A percentile compares a stretch with the other conserved stretches of the same genome.
Evolutionary conservation across 306 rosid species (phyloP).

Genomic region (Cercis canadensis): DNA sequence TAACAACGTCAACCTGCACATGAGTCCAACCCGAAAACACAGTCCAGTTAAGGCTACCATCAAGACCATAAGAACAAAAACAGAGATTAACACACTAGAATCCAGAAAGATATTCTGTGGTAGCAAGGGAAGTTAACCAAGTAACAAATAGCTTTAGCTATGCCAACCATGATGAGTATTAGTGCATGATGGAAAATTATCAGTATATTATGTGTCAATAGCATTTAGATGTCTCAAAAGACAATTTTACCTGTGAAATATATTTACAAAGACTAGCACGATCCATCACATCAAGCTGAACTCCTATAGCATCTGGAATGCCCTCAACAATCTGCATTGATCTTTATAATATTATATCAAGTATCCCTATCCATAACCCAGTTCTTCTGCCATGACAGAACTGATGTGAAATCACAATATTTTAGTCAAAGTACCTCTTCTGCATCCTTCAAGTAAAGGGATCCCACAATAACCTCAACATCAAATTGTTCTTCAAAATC

Average conservation of each 20-base stretch:
- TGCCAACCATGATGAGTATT: constrained; percentile 16
- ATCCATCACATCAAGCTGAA: constrained; percentile 83
- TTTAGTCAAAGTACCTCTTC: constrained; percentile 67
- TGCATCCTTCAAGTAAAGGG: constrained; percentile 87
- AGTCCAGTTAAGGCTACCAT: constrained; percentile 5
- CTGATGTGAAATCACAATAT: constrained; percentile 29
- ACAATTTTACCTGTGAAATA: constrained; percentile 72
- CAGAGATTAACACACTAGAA: neutral
- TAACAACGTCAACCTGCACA: constrained; percentile 85
- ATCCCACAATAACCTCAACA: constrained; percentile 86
- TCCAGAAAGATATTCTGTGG: neutral
- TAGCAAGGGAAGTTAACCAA: neutral
- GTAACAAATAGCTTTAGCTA: neutral
- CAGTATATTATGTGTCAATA: neutral
- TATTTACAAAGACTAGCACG: constrained; percentile 50
- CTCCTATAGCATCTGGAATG: constrained; percentile 74
- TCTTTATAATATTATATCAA: constrained; percentile 38
- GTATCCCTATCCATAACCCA: constrained; percentile 19
- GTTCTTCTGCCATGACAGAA: constrained; percentile 38
- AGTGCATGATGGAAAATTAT: constrained; percentile 10
- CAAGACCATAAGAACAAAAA: constrained; percentile 17
- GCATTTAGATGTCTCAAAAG: constrained; percentile 11
- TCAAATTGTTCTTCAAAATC: constrained; percentile 64
- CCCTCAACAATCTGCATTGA: constrained; percentile 76
- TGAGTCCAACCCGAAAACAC: neutral